Evolutionary conservation across 2,329 filamentous ascomycete species (phyloP).

Genomic region (Xylariaceae sp.): DNA sequence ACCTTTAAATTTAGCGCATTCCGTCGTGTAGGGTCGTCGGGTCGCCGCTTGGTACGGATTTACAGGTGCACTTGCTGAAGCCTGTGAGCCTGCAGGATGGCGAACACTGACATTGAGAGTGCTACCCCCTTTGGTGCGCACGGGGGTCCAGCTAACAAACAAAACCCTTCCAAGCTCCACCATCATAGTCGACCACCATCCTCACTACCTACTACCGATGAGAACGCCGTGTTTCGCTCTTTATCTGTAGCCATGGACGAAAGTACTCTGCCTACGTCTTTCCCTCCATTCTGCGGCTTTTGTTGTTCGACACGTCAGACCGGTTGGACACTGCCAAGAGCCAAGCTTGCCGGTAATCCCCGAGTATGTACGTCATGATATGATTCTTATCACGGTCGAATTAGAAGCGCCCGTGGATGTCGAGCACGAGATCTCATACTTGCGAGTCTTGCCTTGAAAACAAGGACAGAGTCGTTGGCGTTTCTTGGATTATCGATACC

Average conservation of each 20-base stretch:
- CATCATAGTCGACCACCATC: too few species aligned
- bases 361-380: neutral
- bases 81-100: too few species aligned
- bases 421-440: neutral
- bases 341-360: neutral
- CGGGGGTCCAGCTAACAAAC: too few species aligned
- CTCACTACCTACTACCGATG: too few species aligned
- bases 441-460: neutral
- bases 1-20: too few species aligned
- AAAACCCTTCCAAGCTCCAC: too few species aligned
- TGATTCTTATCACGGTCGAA: neutral
- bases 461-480: neutral
- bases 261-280: neutral
- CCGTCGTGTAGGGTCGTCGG: too few species aligned
- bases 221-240: neutral
- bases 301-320: neutral
- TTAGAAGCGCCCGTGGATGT: neutral
- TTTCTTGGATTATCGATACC: neutral
- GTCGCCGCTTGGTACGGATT: too few species aligned
- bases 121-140: too few species aligned
- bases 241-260: neutral
- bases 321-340: neutral
- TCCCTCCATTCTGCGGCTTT: neutral
- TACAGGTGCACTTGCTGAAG: too few species aligned
- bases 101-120: too few species aligned